phyloP scores from a whole-genome alignment of 208 protist species.

The Novymonas esmeraldas region DNA sequence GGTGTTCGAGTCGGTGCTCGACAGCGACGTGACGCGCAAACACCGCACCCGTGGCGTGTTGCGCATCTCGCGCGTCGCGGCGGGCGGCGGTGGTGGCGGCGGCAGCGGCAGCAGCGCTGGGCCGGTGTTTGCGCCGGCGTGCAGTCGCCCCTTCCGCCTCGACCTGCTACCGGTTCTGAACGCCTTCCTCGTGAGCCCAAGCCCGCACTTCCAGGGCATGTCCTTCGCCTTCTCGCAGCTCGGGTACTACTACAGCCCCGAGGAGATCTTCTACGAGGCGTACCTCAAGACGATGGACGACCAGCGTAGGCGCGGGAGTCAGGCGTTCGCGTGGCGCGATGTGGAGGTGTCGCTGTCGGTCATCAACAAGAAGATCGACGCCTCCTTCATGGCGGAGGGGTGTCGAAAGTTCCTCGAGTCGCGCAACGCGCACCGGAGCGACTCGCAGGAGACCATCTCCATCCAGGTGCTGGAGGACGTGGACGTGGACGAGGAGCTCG shows the following conservation, averaged over 20 bases:
- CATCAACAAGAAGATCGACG: conserved; percentile 87
- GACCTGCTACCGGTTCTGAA: conserved; percentile 82
- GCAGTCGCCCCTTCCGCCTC: conserved; percentile 55
- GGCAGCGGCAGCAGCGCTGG: too few species aligned
- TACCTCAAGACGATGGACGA: conserved; percentile 89
- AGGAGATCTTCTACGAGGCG: conserved; percentile 92
- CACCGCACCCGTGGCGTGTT: conserved; percentile 74
- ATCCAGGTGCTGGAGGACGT: conserved; percentile 81
- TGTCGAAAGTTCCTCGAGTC: conserved; percentile 84
- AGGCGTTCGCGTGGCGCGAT: conserved; percentile 89
- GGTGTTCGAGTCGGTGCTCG: conserved; percentile 60
- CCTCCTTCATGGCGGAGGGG: conserved; percentile 77
- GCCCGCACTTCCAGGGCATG: conserved; percentile 85
- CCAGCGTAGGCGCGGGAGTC: conserved; percentile 80
- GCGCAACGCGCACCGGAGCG: conserved; percentile 36
- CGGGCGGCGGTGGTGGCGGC: conserved; percentile 5
- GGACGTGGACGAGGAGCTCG: conserved; percentile 69
- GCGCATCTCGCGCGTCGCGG: conserved; percentile 30
- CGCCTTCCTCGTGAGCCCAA: conserved; percentile 84
- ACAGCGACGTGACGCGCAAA: conserved; percentile 45
- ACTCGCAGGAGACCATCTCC: conserved; percentile 27
- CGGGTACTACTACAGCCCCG: conserved; percentile 84
- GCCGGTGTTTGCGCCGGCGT: conserved; percentile 44
- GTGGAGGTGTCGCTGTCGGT: conserved; percentile 89
- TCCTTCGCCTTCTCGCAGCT: conserved; percentile 86